Evolutionary conservation across 805 yeast genomes (phyloP).

Genomic region (Candida morakotiae): DNA sequence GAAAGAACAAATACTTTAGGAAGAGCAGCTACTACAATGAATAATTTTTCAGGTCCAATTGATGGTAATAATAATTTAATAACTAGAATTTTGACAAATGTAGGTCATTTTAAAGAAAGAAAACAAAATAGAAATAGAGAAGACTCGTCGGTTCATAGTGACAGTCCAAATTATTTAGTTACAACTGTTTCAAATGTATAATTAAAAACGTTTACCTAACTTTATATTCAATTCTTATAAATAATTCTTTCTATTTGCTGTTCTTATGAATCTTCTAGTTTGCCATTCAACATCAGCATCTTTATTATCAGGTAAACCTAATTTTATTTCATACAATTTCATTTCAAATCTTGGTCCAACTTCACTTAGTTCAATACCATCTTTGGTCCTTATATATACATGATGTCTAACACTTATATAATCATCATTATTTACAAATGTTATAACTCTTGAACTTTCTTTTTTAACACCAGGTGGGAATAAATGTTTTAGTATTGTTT

Average conservation of each 20-base stretch:
- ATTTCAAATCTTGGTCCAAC: slow-evolving; percentile 98
- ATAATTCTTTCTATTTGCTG: slow-evolving; percentile 93
- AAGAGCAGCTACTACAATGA: slow-evolving; percentile 7
- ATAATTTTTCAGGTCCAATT: slow-evolving; percentile 9
- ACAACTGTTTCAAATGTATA: slow-evolving; percentile 6
- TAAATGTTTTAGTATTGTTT: slow-evolving; percentile 73
- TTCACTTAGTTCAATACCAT: slow-evolving; percentile 87
- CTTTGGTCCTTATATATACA: slow-evolving; percentile 84
- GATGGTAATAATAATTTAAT: slow-evolving; percentile 10
- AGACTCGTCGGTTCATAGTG: not conserved
- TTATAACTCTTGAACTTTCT: slow-evolving; percentile 80
- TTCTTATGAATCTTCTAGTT: slow-evolving; percentile 85
- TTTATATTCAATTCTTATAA: slow-evolving; percentile 30
- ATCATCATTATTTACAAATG: slow-evolving; percentile 87
- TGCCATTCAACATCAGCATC: slow-evolving; percentile 99
- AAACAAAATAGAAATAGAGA: slow-evolving; percentile 1
- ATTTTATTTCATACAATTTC: slow-evolving; percentile 81
- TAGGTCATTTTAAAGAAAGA: slow-evolving; percentile 3
- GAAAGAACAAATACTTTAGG: slow-evolving; percentile 17
- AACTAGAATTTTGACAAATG: slow-evolving; percentile 10
- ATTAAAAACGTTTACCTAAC: not conserved
- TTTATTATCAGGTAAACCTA: slow-evolving; percentile 90
- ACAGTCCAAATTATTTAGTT: slow-evolving; percentile 5
- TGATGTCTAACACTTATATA: slow-evolving; percentile 94
- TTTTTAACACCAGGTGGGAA: slow-evolving; percentile 97